Percentiles rank a stretch among this genome's conserved stretches.
These are phyloP conservation scores for Rosa chinensis DNA, from an alignment of 306 rosid genomes.

Conservation along the genomic window DNA sequence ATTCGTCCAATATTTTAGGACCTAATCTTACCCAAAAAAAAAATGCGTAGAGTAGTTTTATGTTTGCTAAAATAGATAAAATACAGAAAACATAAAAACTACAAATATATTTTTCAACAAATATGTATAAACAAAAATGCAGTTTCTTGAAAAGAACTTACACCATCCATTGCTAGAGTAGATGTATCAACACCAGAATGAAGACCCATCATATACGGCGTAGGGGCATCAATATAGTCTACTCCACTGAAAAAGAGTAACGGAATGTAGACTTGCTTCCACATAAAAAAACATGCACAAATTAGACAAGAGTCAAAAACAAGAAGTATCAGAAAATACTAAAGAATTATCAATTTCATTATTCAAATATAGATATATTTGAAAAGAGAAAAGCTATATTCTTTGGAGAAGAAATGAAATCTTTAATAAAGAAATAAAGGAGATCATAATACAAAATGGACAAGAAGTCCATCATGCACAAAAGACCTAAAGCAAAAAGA, in stretches of 20 bases:
- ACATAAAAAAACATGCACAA: slow-evolving; percentile 49
- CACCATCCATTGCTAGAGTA: slow-evolving; percentile 80
- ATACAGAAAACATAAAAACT: not conserved
- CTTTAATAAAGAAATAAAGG: not conserved
- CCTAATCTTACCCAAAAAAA: not conserved
- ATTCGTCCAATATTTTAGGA: not conserved
- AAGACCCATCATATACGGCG: slow-evolving; percentile 99
- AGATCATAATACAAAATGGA: not conserved
- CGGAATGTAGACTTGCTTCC: slow-evolving; percentile 99
- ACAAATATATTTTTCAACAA: not conserved
- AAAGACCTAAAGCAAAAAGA: not conserved
- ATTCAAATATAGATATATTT: too few relatives aligned
- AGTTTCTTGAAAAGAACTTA: slow-evolving; percentile 46
- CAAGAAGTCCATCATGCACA: not conserved
- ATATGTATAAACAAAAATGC: slow-evolving; percentile 16
- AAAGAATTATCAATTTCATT: slow-evolving; percentile 23
- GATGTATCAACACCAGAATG: slow-evolving; percentile 95
- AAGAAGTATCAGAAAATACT: slow-evolving; percentile 21
- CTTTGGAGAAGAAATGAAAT: not conserved
- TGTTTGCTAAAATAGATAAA: not conserved
- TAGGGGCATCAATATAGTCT: slow-evolving; percentile 99
- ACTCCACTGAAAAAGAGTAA: slow-evolving; percentile 99
- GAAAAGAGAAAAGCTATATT: not conserved
- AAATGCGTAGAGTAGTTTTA: not conserved
- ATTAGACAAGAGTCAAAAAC: slow-evolving; percentile 44